These are phyloP conservation scores for Tilletia indica DNA, from an alignment of 1,284 basidiomycete species.

Conservation along the genomic window DNA sequence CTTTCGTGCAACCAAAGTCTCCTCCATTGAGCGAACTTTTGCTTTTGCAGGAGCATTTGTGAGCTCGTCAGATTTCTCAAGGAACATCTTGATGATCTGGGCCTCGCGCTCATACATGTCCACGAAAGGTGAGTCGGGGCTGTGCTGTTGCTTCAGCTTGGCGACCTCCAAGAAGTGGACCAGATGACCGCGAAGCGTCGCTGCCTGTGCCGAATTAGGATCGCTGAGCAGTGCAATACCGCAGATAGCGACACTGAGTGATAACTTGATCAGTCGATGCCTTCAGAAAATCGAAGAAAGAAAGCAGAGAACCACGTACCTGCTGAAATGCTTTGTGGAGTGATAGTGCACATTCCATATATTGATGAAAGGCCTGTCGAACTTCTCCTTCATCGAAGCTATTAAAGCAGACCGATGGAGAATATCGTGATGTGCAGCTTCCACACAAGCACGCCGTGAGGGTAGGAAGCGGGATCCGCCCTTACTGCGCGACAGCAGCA, in stretches of 20 bases:
- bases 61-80: conserved; percentile 5
- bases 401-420: conserved; percentile 3
- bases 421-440: conserved; percentile 15
- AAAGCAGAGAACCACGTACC: neutral
- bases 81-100: conserved; percentile 9
- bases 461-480: conserved; percentile 12
- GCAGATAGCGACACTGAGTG: conserved; percentile 2
- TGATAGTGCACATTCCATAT: conserved; percentile 15
- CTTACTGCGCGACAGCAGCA: neutral
- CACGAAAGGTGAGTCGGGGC: conserved; percentile 3
- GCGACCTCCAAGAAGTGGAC: conserved; percentile 9
- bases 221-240: conserved; percentile 15
- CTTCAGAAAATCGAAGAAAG: neutral
- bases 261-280: neutral
- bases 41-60: neutral
- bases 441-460: conserved; percentile 6
- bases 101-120: conserved; percentile 6
- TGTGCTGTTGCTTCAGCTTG: conserved; percentile 3
- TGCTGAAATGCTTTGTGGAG: conserved; percentile 17
- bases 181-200: neutral
- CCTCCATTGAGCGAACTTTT: neutral
- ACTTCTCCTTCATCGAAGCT: neutral
- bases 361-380: conserved; percentile 7
- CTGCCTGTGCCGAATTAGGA: conserved; percentile 3
- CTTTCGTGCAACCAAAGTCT: neutral